phyloP scores from a whole-genome alignment of 305 asterid genomes.

The Solanum aculeatissimum region DNA sequence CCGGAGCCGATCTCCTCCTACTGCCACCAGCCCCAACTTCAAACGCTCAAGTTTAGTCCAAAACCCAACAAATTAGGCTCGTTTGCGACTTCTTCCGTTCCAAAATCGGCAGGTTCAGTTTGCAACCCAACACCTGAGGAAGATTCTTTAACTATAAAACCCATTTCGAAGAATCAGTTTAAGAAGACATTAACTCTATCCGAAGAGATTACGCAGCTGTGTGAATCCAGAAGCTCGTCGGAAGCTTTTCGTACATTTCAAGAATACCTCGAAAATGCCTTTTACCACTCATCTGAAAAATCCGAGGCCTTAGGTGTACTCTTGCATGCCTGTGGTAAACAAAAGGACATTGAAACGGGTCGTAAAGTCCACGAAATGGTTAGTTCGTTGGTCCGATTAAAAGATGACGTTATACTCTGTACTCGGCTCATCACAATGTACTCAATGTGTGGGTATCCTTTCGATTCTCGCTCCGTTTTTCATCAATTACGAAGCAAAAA shows the following conservation, averaged over 20 bases:
- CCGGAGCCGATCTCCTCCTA: background rate
- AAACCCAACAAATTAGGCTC: background rate
- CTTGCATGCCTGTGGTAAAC: conserved; percentile 9
- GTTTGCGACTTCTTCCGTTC: background rate
- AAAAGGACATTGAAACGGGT: conserved; percentile 8
- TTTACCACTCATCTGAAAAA: conserved; percentile 1
- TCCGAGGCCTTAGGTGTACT: conserved; percentile 8
- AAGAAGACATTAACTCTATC: background rate
- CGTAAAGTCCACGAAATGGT: conserved; percentile 10
- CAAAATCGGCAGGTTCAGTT: background rate
- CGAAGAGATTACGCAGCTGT: conserved; percentile 8
- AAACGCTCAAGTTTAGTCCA: background rate
- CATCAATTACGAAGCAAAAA: conserved; percentile 4
- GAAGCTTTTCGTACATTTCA: conserved; percentile 6
- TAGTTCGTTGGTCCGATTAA: background rate
- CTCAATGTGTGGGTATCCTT: conserved; percentile 11
- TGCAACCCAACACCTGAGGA: background rate
- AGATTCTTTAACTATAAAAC: background rate
- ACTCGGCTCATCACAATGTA: conserved; percentile 14
- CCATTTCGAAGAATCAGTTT: background rate
- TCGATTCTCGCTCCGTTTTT: background rate
- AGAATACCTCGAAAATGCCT: background rate
- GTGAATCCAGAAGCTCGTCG: background rate
- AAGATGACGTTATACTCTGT: conserved; percentile 2
- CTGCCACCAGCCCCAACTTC: background rate